Conservation (phyloP, 2,329 filamentous ascomycete genomes). For the Metarhizium anisopliae region DNA sequence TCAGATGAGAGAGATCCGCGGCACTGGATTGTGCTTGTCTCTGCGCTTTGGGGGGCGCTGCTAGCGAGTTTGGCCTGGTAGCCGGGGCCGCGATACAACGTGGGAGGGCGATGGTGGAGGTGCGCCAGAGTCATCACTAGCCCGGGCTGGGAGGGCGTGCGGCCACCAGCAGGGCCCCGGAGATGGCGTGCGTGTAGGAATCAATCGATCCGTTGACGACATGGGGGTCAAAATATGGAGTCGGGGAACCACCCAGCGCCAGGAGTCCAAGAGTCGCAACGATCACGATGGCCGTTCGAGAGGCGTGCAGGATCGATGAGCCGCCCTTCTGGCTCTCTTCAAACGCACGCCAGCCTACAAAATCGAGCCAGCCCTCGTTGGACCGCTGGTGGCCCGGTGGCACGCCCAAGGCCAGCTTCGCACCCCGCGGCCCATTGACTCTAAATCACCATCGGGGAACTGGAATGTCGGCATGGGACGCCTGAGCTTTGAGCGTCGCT, state of each 20-base stretch:
- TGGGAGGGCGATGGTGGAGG: slow-evolving; percentile 8
- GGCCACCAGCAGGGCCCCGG: background rate
- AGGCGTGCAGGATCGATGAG: background rate
- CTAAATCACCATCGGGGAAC: background rate
- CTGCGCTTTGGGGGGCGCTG: slow-evolving; percentile 12
- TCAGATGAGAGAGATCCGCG: slow-evolving; percentile 19
- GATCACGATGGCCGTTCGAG: background rate
- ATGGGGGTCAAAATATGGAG: background rate
- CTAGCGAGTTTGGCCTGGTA: slow-evolving; percentile 15
- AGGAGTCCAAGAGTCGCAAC: background rate
- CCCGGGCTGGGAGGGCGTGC: background rate
- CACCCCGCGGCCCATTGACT: background rate
- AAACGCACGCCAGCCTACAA: background rate
- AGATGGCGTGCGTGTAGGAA: background rate
- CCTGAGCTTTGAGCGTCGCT: background rate
- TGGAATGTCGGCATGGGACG: background rate
- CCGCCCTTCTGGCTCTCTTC: background rate
- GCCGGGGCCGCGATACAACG: slow-evolving; percentile 13
- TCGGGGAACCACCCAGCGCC: background rate
- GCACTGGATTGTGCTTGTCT: slow-evolving; percentile 24
- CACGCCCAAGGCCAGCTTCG: background rate
- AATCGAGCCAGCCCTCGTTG: background rate
- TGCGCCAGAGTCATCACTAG: slow-evolving; percentile 3
- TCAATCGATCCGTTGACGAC: background rate
- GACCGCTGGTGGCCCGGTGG: background rate